A percentile compares a stretch with the other conserved stretches of the same genome.
Evolutionary conservation across 2,329 filamentous ascomycete genomes (phyloP).

Genomic region (Cordyceps pruinosa): DNA sequence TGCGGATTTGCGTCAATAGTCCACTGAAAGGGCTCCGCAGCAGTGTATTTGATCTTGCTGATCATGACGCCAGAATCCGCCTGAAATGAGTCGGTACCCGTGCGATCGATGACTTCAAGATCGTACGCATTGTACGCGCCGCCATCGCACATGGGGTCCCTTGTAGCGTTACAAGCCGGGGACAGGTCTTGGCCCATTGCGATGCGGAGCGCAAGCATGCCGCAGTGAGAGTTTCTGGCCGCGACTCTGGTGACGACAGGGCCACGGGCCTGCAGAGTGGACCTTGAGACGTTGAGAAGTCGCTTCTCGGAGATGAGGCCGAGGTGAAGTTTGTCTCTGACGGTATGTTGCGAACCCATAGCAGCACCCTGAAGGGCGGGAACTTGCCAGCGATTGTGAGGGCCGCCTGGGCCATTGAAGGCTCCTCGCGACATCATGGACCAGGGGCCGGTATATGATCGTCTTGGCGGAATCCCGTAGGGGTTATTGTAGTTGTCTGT

Average conservation of each 20-base stretch:
- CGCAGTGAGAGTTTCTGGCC: conserved; percentile 37
- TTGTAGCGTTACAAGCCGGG: conserved; percentile 34
- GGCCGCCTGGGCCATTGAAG: conserved; percentile 47
- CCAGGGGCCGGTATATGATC: conserved; percentile 45
- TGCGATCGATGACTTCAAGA: conserved; percentile 45
- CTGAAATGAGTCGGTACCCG: conserved; percentile 46
- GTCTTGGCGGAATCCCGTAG: conserved; percentile 36
- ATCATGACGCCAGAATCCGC: conserved; percentile 47
- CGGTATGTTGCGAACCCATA: conserved; percentile 45
- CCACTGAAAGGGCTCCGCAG: conserved; percentile 45
- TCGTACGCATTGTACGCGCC: conserved; percentile 45
- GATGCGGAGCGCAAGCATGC: conserved; percentile 42
- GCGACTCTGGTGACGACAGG: conserved; percentile 39
- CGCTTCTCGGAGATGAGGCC: conserved; percentile 36
- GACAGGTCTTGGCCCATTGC: conserved; percentile 38
- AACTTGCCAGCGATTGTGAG: conserved; percentile 46
- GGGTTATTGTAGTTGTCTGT: conserved; percentile 52
- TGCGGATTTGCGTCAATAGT: conserved; percentile 47
- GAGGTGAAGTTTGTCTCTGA: conserved; percentile 48
- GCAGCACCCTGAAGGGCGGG: conserved; percentile 41
- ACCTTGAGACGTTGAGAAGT: conserved; percentile 38
- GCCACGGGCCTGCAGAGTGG: conserved; percentile 35
- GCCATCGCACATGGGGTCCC: conserved; percentile 43
- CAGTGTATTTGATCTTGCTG: conserved; percentile 43
- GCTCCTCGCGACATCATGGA: conserved; percentile 46